These are phyloP conservation scores for Starmerella apicola DNA, from an alignment of 805 yeast species.

Conservation along the genomic window DNA sequence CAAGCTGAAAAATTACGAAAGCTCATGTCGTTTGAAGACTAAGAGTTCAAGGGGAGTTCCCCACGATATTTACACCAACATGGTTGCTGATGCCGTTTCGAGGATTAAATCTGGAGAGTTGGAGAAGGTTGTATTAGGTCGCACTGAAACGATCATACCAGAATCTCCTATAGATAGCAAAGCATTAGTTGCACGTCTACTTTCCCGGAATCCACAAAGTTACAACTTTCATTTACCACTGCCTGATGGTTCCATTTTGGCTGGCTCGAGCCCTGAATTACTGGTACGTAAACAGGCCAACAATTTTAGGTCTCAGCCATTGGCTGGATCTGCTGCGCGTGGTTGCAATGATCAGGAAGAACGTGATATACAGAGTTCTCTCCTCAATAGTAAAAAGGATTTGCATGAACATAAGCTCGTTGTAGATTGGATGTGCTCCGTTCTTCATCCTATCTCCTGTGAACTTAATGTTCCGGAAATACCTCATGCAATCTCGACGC, in stretches of 20 bases:
- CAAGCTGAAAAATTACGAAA: not conserved
- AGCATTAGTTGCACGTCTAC: conserved; percentile 2
- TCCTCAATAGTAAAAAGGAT: conserved; percentile 8
- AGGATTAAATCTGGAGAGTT: conserved; percentile 3
- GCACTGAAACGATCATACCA: conserved; percentile 4
- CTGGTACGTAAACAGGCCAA: conserved; percentile 9
- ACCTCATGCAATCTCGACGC: conserved; percentile 5
- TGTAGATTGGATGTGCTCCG: conserved; percentile 8
- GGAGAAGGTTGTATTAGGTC: conserved; percentile 14
- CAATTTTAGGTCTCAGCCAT: conserved; percentile 8
- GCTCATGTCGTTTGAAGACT: not conserved
- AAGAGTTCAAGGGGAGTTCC: not conserved
- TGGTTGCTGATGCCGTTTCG: conserved; percentile 7
- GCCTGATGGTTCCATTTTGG: conserved; percentile 5
- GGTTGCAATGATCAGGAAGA: not conserved
- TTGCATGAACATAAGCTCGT: conserved; percentile 13
- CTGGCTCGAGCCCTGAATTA: conserved; percentile 14
- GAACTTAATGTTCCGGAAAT: conserved; percentile 4
- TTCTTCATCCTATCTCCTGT: conserved; percentile 2
- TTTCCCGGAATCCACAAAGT: conserved; percentile 8
- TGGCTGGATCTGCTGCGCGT: conserved; percentile 16
- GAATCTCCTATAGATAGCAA: conserved; percentile 1
- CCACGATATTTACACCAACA: conserved; percentile 8
- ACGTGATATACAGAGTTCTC: not conserved
- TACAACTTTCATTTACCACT: conserved; percentile 14